Evolutionary conservation across 1,139 yeast genomes (phyloP), one percentile per base, ranked within the genome.

Genomic region (Debaryomyces sp.): DNA sequence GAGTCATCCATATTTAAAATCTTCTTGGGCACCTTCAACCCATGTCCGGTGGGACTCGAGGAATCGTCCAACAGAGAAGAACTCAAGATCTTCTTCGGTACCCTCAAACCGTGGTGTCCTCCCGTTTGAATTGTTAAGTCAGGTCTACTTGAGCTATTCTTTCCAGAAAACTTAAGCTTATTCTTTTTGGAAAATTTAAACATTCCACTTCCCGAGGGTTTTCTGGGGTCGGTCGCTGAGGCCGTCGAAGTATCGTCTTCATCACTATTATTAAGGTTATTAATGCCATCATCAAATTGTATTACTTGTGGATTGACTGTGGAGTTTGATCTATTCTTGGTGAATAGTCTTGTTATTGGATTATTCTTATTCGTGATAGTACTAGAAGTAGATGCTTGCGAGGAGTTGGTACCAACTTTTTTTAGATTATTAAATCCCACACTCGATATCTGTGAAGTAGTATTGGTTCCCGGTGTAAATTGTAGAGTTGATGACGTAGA

Each of bases 401-500:
- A 73, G 7, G 66, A 54, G 48, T 70, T 68, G 6, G 78, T 73
- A 33, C 60, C 58, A 29, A 61, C 57, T 50, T 73, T 74, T 53
- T 70, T 73, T 30, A 75, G 54, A 44, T 63, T 74, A 47, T 64
- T 73, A 55, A 75, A 75, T 5, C 77, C 80, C 8, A 75, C 78
- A 46, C 71, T 67, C 2, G 77, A 70, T 3, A 73, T 63, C 44
- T 66, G 73, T 17, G 72, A 62, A 53, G 49, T 12, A 34, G 44
- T 50, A 36, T 47, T 51, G 3, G 55, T 44, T 26, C 33, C 22
- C 5, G 46, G 17, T 2, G 45, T 39, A 46, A 32, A 42, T 17
- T 41, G 50, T 47, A 50, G 21, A 36, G 60, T 57, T 3, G 68
- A 61, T 10, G 61, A 52, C 2, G 61, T 57, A 3, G 69, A 64